Evolutionary conservation across 2,329 filamentous ascomycete species (phyloP).

Genomic region (Gliomastix tumulicola): DNA sequence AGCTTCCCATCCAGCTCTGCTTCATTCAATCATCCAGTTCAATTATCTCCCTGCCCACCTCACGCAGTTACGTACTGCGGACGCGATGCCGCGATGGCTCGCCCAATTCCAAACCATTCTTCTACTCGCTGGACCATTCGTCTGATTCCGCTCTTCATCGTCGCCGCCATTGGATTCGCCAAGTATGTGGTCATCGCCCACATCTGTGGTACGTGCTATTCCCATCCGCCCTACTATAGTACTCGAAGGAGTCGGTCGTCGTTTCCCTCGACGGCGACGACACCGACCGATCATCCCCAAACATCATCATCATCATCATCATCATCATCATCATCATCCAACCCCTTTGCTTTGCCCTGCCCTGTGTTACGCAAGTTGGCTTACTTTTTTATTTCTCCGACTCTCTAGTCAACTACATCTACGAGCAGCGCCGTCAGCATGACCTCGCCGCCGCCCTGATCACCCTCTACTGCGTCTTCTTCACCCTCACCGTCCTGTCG

Average conservation of each 20-base stretch:
- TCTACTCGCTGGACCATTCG: constrained; percentile 32
- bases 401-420: constrained; percentile 66
- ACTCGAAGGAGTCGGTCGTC: too few species aligned
- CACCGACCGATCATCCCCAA: too few species aligned
- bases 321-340: too few species aligned
- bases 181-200: constrained; percentile 64
- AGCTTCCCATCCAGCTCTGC: too few species aligned
- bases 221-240: too few species aligned
- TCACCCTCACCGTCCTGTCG: constrained; percentile 56
- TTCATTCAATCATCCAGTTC: too few species aligned
- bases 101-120: constrained; percentile 4
- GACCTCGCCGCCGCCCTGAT: constrained; percentile 63
- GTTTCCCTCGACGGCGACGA: too few species aligned
- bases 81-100: constrained; percentile 19
- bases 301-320: too few species aligned
- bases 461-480: constrained; percentile 64
- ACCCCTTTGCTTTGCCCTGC: constrained; percentile 4
- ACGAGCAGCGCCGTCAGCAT: constrained; percentile 37
- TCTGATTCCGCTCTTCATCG: constrained; percentile 63
- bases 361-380: neutral
- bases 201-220: constrained; percentile 53
- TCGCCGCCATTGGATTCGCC: constrained; percentile 59
- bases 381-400: too few species aligned
- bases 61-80: too few species aligned
- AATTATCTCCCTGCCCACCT: too few species aligned